Percentiles rank a stretch among this genome's conserved stretches.
These are phyloP conservation scores for Marsdenia floribunda DNA, from an alignment of 257 asterid species.

Conservation along the genomic window DNA sequence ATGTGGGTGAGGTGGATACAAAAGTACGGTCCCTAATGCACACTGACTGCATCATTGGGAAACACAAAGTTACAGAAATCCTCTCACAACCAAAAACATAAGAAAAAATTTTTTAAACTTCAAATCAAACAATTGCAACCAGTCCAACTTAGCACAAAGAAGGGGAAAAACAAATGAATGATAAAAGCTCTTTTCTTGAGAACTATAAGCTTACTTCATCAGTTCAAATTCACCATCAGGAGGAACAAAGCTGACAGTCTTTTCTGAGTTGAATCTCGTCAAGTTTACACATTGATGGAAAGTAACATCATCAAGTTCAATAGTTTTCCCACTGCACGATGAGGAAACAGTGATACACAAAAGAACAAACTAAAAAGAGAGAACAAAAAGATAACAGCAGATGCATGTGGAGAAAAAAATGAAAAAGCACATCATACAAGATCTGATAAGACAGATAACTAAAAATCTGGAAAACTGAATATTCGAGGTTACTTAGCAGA, in stretches of 20 bases:
- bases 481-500: background rate
- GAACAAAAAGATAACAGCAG: background rate
- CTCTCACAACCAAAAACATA: background rate
- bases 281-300: constrained; percentile 99
- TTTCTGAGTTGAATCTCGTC: constrained; percentile 96
- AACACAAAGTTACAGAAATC: background rate
- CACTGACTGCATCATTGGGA: background rate
- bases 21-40: background rate
- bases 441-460: background rate
- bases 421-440: background rate
- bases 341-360: background rate
- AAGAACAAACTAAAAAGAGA: background rate
- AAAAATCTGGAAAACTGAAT: background rate
- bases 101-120: background rate
- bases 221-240: constrained; percentile 99
- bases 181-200: background rate
- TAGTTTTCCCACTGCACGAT: constrained; percentile 86
- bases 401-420: background rate
- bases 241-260: constrained; percentile 98
- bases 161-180: background rate
- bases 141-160: background rate
- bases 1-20: background rate
- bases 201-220: constrained; percentile 81
- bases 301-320: constrained; percentile 99
- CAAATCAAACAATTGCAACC: background rate